Base-by-base conservation (phyloP, 208 protist genomes). In the Vickermania spadyakhi region DNA sequence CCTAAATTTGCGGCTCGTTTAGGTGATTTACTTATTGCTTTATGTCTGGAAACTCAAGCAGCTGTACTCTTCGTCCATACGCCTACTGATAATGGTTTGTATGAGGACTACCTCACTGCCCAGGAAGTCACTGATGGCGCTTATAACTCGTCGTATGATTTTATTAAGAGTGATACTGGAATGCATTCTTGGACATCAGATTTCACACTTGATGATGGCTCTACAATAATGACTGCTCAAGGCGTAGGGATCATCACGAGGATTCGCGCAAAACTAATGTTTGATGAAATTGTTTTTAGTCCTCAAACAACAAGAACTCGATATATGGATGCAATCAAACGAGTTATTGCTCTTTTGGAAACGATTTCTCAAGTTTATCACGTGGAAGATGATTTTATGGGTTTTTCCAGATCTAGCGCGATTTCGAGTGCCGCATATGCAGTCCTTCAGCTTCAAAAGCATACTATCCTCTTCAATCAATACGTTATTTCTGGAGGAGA, bases 141-240 rank as follows among this genome's bases (percentile, higher is more conserved):
- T 3, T 68, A 68, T 31, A 60, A 13, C 7, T 31, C 2, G 22
- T 62, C 56, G 4, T 45, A 62, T 22, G 23, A 11, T 3, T 55
- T 28, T 29, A 30, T 68, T 11, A 52, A 68, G 23, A 18, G 18
- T 4, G 3, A 55, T 5, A 22, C 18, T 14, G 22, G n/a, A n/a
- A 13, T 55, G 57, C 42, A 60, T 28, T 27, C 4, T 2, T 68
- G 62, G 57, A 28, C 49, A 7, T 11, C 2, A 21, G 18, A 63
- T 11, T 42, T 28, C 30, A 3, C 42, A 36, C 22, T 58, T 28
- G 30, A 23, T 4, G 23, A 56, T 14, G 28, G 49, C 18, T 28
- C 22, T 25, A 64, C 59, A 3, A 36, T 64, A n/a, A 64, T 64
- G 59, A 64, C 59, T 26, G 59, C 41, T 21, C 59, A 64, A 30